Evolutionary conservation across 768 basidiomycete genomes (phyloP), one percentile per base, ranked within the genome.

Genomic region (Melanogaster broomeanus): DNA sequence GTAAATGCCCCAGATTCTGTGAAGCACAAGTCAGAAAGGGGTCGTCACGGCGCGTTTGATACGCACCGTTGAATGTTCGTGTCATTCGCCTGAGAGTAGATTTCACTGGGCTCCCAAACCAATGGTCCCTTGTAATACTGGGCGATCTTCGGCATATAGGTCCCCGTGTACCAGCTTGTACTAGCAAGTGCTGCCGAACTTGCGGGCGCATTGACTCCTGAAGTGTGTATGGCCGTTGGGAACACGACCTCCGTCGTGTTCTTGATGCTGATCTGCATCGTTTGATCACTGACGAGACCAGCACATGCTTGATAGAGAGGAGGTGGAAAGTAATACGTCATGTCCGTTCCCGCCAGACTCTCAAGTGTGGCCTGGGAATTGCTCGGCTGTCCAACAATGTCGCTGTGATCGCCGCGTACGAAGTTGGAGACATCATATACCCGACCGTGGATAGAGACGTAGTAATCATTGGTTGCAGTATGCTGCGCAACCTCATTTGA

Each of bases 381-480:
- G 45, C 84, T 84, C 3, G 79, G 67, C 42, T 77, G 65, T 27
- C 78, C 78, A 3, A 67, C 45, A 42, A 85, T 74, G 67, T 87
- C 85, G 48, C 80, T 80, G 65, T 89, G 87, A 49, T 88, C 78
- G 22, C 77, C 76, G 46, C 76, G 74, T 59, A 81, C 74, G 57
- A 84, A 82, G 55, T 80, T 78, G 52, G 80, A 77, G 53, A 85
- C 70, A 55, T 83, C 81, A 58, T 84, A 86, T 4, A 86, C 84
- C 35, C 74, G 72, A 37, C 85, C 85, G 40, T 77, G 78, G 46
- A 84, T 77, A 2, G 81, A 74, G 27, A 88, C 85, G 73, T 80
- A 88, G 65, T 76, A 86, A 63, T 85, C 77, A 48, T 76, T 72
- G 48, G 66, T 61, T 13, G 71, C 74, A 0, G 73, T 67, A 61